These are phyloP conservation scores for Microbotryomycetes sp. DNA, from an alignment of 1,284 basidiomycete species.

Conservation along the genomic window DNA sequence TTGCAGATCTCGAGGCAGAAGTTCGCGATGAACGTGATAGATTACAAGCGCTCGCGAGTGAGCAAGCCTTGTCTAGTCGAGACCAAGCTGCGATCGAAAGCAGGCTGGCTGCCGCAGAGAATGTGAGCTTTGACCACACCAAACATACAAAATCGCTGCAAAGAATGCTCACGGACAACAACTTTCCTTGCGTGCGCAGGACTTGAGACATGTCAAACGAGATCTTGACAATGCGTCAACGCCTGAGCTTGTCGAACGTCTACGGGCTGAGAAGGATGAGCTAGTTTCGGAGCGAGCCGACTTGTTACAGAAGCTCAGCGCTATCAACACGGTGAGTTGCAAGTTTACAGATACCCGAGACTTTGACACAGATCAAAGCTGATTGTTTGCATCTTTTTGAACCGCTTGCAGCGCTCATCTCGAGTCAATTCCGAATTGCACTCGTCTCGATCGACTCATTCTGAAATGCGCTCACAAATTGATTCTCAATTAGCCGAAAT, in stretches of 20 bases:
- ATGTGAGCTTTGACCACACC: slow-evolving; percentile 2
- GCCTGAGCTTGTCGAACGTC: neutral
- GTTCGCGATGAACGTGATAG: slow-evolving; percentile 60
- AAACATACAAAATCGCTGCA: neutral
- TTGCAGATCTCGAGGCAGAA: slow-evolving; percentile 61
- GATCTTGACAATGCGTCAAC: slow-evolving; percentile 3
- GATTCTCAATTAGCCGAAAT: too few relatives aligned
- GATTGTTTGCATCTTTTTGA: too few relatives aligned
- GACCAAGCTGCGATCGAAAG: slow-evolving; percentile 13
- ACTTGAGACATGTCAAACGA: slow-evolving; percentile 19
- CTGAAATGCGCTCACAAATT: neutral
- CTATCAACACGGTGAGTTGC: slow-evolving; percentile 17
- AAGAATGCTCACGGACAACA: too few relatives aligned
- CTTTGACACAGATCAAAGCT: too few relatives aligned
- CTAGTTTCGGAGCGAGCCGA: slow-evolving; percentile 19
- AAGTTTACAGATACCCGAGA: too few relatives aligned
- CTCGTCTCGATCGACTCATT: slow-evolving; percentile 14
- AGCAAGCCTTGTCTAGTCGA: slow-evolving; percentile 47
- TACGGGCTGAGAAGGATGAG: slow-evolving; percentile 7
- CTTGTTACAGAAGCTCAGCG: slow-evolving; percentile 14
- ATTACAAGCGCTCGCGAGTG: slow-evolving; percentile 55
- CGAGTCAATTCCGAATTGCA: slow-evolving; percentile 17
- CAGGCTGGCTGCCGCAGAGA: slow-evolving; percentile 10
- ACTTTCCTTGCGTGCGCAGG: slow-evolving; percentile 2
- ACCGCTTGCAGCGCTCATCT: slow-evolving; percentile 9